Conservation (phyloP, 495 filamentous ascomycete genomes). For the Evansstolkia leycettana region DNA sequence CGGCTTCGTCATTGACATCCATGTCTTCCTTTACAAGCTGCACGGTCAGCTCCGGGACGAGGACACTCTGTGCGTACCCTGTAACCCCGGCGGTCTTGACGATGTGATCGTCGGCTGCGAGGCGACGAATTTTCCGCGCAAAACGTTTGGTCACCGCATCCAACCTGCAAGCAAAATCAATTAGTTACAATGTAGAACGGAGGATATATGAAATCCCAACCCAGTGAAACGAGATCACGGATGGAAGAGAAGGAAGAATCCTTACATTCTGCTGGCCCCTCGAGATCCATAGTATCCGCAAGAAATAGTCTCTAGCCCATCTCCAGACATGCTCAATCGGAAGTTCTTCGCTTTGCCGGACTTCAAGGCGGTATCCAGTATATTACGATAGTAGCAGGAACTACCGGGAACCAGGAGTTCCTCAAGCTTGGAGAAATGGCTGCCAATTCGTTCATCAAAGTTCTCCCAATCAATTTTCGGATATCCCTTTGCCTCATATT, state of each 20-base stretch:
- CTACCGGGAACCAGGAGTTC: conserved; percentile 43
- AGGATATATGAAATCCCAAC: too few species aligned
- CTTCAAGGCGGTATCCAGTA: conserved; percentile 45
- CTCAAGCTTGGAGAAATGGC: conserved; percentile 42
- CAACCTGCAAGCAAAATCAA: conserved; percentile 21
- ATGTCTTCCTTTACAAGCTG: conserved; percentile 79
- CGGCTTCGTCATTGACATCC: conserved; percentile 48
- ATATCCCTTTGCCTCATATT: conserved; percentile 56
- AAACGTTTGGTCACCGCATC: conserved; percentile 55
- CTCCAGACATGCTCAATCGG: conserved; percentile 30
- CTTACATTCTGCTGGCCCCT: conserved; percentile 54
- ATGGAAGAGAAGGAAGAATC: background rate
- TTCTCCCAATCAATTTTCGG: conserved; percentile 66
- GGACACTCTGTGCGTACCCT: conserved; percentile 68
- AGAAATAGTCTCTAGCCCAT: conserved; percentile 31
- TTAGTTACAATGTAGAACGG: background rate
- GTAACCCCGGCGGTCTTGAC: conserved; percentile 58
- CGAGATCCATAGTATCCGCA: conserved; percentile 83
- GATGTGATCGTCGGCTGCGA: conserved; percentile 53
- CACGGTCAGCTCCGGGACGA: conserved; percentile 76
- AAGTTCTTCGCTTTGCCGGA: conserved; percentile 49
- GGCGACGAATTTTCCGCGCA: conserved; percentile 45
- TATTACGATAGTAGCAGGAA: conserved; percentile 48
- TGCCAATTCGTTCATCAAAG: conserved; percentile 50
- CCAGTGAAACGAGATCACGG: too few species aligned